These are phyloP conservation scores for Colletotrichum tabaci DNA, from an alignment of 2,329 filamentous ascomycete species.

Conservation along the genomic window DNA sequence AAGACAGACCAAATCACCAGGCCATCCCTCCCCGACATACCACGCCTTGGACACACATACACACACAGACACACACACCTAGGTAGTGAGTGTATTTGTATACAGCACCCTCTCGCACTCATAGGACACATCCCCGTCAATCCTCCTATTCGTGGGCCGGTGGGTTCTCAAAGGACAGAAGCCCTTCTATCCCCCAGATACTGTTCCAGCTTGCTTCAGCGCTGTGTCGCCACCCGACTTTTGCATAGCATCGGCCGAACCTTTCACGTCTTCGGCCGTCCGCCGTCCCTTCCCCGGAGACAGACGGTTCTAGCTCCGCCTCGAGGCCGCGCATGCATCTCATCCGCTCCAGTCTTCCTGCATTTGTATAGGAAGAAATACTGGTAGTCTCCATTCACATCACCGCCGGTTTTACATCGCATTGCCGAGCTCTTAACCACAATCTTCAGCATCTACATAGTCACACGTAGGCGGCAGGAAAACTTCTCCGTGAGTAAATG, in stretches of 20 bases:
- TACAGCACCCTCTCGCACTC: background rate
- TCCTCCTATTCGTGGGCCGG: constrained; percentile 20
- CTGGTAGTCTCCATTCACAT: constrained; percentile 42
- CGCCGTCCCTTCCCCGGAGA: background rate
- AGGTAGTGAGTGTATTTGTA: background rate
- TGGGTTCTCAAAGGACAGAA: constrained; percentile 21
- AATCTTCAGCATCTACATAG: constrained; percentile 39
- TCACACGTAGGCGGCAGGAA: background rate
- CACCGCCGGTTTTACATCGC: constrained; percentile 43
- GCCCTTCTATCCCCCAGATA: constrained; percentile 10
- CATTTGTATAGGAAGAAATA: background rate
- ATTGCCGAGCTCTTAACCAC: constrained; percentile 45
- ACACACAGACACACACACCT: constrained; percentile 1
- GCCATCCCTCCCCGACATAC: constrained; percentile 1
- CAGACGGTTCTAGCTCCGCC: background rate
- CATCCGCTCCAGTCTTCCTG: constrained; percentile 8
- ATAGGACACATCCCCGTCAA: constrained; percentile 7
- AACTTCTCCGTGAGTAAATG: constrained; percentile 60
- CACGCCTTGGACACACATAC: background rate
- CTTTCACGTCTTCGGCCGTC: background rate
- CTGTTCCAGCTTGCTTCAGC: background rate
- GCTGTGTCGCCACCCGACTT: background rate
- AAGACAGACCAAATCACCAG: background rate
- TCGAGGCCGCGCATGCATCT: background rate
- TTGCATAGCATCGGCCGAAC: constrained; percentile 3